phyloP scores from a whole-genome alignment of 805 yeast species.

The Metahyphopichia silvanorum region DNA sequence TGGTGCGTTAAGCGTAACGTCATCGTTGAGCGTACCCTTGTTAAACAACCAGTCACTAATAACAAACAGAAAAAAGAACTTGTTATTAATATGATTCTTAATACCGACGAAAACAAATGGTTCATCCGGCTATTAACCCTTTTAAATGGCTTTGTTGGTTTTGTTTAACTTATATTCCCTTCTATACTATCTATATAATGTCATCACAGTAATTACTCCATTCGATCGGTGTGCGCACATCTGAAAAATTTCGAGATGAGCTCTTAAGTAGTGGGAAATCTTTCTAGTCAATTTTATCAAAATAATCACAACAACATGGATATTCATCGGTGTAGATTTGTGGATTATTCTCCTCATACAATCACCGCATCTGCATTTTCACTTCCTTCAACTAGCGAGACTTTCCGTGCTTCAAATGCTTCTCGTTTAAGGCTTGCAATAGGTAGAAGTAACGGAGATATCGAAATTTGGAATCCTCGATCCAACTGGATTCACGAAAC shows the following conservation, averaged over 20 bases:
- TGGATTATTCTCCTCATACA: slow-evolving; percentile 81
- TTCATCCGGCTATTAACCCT: slow-evolving; percentile 34
- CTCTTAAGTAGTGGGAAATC: not conserved
- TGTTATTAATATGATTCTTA: slow-evolving; percentile 40
- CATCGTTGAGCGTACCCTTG: slow-evolving; percentile 34
- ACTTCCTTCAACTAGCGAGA: slow-evolving; percentile 46
- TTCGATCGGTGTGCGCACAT: slow-evolving; percentile 1
- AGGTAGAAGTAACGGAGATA: slow-evolving; percentile 91
- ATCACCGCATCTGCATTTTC: slow-evolving; percentile 82
- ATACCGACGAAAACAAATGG: slow-evolving; percentile 43
- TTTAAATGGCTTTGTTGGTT: slow-evolving; percentile 40
- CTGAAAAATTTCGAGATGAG: slow-evolving; percentile 19
- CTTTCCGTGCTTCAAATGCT: slow-evolving; percentile 34
- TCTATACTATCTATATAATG: not conserved
- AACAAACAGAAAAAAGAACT: slow-evolving; percentile 30
- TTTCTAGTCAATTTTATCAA: slow-evolving; percentile 4
- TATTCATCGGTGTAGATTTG: slow-evolving; percentile 88
- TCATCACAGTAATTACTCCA: too few relatives aligned
- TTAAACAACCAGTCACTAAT: slow-evolving; percentile 23
- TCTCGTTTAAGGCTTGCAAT: slow-evolving; percentile 75
- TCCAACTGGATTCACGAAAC: slow-evolving; percentile 77
- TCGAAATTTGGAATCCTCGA: slow-evolving; percentile 93
- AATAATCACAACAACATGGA: slow-evolving; percentile 45
- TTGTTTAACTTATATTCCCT: slow-evolving; percentile 18
- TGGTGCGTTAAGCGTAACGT: slow-evolving; percentile 43